phyloP scores from a whole-genome alignment of 2,329 filamentous ascomycete species.

The Diplodia intermedia region DNA sequence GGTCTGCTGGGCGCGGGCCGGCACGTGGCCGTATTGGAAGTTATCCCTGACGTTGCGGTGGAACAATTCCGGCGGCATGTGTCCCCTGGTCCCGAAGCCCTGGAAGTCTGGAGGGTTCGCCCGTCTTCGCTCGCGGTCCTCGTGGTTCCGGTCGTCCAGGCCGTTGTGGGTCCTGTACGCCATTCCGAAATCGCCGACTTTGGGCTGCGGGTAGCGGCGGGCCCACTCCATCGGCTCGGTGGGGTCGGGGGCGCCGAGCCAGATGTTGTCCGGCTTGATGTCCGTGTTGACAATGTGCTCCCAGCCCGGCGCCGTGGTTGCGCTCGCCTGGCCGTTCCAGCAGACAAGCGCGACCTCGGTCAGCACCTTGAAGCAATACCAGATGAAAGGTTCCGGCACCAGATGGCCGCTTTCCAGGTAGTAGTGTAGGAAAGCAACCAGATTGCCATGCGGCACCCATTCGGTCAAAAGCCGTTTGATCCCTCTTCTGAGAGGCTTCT shows the following conservation, averaged over 20 bases:
- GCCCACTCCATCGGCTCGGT: constrained; percentile 1
- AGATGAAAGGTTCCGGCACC: not conserved
- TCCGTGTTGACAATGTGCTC: constrained; percentile 5
- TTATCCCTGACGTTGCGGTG: too few species aligned
- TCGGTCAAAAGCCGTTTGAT: not conserved
- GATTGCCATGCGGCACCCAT: not conserved
- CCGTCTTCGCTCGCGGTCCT: too few species aligned
- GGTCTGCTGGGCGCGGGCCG: not conserved
- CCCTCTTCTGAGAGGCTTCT: too few species aligned
- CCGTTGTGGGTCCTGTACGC: not conserved
- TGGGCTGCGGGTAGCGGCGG: not conserved
- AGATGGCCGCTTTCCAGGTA: not conserved
- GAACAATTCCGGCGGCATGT: not conserved
- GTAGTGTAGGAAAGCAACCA: not conserved
- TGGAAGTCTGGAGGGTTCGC: not conserved
- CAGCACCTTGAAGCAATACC: constrained; percentile 14
- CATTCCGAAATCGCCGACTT: not conserved
- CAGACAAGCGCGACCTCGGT: not conserved
- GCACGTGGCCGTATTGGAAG: too few species aligned
- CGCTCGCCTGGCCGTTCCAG: constrained; percentile 1
- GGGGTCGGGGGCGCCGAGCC: not conserved
- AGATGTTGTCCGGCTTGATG: constrained; percentile 5
- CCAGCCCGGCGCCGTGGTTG: not conserved
- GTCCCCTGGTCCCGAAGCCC: not conserved
- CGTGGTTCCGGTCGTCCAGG: not conserved